A percentile compares a stretch with the other conserved stretches of the same genome.
These are phyloP conservation scores for Leccinum truebloodii DNA, from an alignment of 768 basidiomycete genomes.

Conservation along the genomic window DNA sequence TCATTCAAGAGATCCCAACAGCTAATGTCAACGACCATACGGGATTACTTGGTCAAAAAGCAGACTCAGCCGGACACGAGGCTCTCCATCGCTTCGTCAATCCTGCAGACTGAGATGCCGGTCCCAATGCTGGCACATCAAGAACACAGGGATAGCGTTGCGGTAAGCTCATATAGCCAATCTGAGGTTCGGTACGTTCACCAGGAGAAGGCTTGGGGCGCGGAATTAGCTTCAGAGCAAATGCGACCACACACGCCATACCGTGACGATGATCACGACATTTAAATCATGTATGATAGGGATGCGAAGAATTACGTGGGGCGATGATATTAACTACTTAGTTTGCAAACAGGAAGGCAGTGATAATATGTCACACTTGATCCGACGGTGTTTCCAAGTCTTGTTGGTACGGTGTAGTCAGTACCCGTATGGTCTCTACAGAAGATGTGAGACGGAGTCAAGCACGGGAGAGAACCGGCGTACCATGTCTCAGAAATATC, in stretches of 20 bases:
- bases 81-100: slow-evolving; percentile 27
- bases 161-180: slow-evolving; percentile 29
- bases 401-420: slow-evolving; percentile 36
- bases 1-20: slow-evolving; percentile 27
- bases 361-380: slow-evolving; percentile 14
- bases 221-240: slow-evolving; percentile 38
- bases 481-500: slow-evolving; percentile 81
- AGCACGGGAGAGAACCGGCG: slow-evolving; percentile 13
- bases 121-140: slow-evolving; percentile 31
- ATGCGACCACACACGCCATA: slow-evolving; percentile 42
- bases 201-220: slow-evolving; percentile 35
- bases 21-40: slow-evolving; percentile 64
- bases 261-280: slow-evolving; percentile 36
- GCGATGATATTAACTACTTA: slow-evolving; percentile 3
- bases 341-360: background rate
- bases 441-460: slow-evolving; percentile 8
- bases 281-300: slow-evolving; percentile 28
- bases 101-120: slow-evolving; percentile 30
- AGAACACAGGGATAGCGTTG: slow-evolving; percentile 32
- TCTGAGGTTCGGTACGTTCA: slow-evolving; percentile 30
- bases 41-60: slow-evolving; percentile 71
- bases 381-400: slow-evolving; percentile 23
- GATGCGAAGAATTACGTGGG: background rate
- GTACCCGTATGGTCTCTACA: slow-evolving; percentile 55
- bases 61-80: slow-evolving; percentile 23